These are phyloP conservation scores for Skeletonema marinoi DNA, from an alignment of 108 stramenopile genomes.

Conservation along the genomic window DNA sequence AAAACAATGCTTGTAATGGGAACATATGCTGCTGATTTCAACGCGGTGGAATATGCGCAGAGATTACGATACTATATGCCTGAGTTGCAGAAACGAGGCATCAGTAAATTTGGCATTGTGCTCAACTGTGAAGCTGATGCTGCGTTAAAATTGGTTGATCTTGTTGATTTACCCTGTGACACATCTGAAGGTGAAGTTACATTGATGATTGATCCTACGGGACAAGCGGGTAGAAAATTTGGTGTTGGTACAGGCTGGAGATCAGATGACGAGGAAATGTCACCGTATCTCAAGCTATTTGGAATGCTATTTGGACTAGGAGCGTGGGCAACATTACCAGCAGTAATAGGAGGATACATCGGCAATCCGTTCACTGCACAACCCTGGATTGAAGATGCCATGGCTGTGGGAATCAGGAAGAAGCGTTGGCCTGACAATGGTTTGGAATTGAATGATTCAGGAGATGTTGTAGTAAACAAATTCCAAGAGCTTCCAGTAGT, in stretches of 20 bases:
- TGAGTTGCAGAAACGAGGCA: conserved; percentile 58
- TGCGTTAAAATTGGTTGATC: conserved; percentile 55
- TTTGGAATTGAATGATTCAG: conserved; percentile 60
- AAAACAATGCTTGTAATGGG: conserved; percentile 59
- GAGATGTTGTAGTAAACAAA: conserved; percentile 61
- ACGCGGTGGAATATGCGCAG: conserved; percentile 91
- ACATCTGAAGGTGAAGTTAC: conserved; percentile 47
- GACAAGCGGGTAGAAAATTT: conserved; percentile 70
- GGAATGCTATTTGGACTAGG: conserved; percentile 92
- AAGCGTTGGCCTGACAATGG: conserved; percentile 86
- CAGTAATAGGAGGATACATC: conserved; percentile 91
- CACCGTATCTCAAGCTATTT: conserved; percentile 86
- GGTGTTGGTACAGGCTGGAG: conserved; percentile 82
- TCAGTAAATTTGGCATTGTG: conserved; percentile 71
- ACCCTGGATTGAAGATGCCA: conserved; percentile 89
- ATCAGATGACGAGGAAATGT: conserved; percentile 75
- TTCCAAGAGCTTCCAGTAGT: conserved; percentile 82
- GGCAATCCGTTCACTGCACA: conserved; percentile 86
- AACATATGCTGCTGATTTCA: conserved; percentile 91
- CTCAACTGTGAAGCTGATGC: conserved; percentile 76
- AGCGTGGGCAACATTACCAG: conserved; percentile 90
- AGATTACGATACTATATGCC: conserved; percentile 83
- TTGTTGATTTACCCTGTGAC: conserved; percentile 63
- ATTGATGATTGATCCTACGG: conserved; percentile 76
- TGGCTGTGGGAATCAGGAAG: conserved; percentile 74